Conservation (phyloP, 2,329 filamentous ascomycete species). For the Pseudophaeomoniella oleicola region DNA sequence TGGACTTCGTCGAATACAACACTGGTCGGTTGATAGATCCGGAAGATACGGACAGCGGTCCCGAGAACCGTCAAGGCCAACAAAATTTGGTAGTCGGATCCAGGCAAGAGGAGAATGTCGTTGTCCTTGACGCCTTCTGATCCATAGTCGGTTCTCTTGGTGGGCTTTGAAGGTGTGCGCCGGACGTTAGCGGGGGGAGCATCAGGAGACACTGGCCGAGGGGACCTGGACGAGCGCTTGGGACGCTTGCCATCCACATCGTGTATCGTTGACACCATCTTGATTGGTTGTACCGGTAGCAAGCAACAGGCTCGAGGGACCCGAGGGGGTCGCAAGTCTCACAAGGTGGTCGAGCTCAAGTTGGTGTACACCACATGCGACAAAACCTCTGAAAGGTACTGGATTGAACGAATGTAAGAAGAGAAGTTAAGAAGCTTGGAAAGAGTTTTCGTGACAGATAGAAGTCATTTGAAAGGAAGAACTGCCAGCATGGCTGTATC, state of each 20-base stretch:
- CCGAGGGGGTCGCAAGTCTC: no score
- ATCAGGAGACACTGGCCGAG: conserved; percentile 13
- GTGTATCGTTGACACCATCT: conserved; percentile 47
- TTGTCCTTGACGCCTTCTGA: conserved; percentile 57
- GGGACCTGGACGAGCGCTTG: conserved; percentile 12
- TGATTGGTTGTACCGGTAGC: no score
- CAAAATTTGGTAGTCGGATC: conserved; percentile 69
- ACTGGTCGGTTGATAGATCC: conserved; percentile 89
- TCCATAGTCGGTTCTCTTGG: conserved; percentile 24
- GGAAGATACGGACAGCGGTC: conserved; percentile 71
- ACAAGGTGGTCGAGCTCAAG: no score
- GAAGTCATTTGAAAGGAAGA: no score
- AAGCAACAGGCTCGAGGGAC: no score
- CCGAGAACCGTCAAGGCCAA: conserved; percentile 59
- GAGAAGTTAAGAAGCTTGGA: no score
- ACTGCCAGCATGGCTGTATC: no score
- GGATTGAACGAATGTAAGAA: neutral
- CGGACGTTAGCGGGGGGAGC: neutral
- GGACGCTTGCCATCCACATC: conserved; percentile 36
- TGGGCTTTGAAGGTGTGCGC: conserved; percentile 5
- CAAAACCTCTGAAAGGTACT: neutral
- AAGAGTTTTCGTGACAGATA: no score
- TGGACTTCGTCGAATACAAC: conserved; percentile 99
- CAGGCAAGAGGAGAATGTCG: conserved; percentile 77
- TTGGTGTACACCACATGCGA: conserved; percentile 42